Conservation (phyloP, 2,329 filamentous ascomycete genomes). For the Macrophomina phaseolina region DNA sequence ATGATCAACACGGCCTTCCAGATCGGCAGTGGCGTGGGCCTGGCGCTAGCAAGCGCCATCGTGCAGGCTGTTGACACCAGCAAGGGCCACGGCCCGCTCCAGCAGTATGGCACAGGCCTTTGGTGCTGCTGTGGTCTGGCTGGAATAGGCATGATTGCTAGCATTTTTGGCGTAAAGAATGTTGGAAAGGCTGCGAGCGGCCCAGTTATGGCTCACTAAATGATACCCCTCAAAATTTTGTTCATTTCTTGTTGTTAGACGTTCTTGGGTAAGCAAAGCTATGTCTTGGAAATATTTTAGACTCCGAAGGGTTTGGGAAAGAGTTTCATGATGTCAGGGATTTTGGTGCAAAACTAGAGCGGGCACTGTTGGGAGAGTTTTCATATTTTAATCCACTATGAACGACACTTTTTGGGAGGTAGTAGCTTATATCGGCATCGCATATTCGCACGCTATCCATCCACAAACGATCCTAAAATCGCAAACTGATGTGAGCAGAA, state of each 20-base stretch:
- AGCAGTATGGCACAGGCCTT: constrained; percentile 49
- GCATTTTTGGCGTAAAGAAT: constrained; percentile 33
- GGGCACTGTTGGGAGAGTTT: not conserved
- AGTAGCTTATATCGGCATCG: no score
- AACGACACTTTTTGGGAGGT: no score
- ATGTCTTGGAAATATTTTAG: not conserved
- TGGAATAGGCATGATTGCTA: constrained; percentile 41
- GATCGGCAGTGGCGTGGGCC: constrained; percentile 49
- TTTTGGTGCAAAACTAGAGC: not conserved
- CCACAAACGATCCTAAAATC: no score
- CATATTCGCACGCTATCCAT: no score
- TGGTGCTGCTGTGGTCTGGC: constrained; percentile 52
- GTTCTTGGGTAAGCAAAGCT: not conserved
- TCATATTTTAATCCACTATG: no score
- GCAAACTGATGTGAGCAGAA: not conserved
- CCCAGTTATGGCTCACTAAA: constrained; percentile 21
- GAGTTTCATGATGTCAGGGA: not conserved
- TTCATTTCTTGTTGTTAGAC: not conserved
- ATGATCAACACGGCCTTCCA: constrained; percentile 54
- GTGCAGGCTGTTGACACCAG: constrained; percentile 47
- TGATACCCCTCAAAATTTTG: not conserved
- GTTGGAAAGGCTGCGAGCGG: constrained; percentile 1
- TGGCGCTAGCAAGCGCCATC: constrained; percentile 48
- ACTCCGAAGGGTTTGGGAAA: not conserved
- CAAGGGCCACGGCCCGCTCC: constrained; percentile 39